Evolutionary conservation across 805 yeast genomes (phyloP), one percentile per base, ranked within the genome.

Genomic region (Starmerella vitae): DNA sequence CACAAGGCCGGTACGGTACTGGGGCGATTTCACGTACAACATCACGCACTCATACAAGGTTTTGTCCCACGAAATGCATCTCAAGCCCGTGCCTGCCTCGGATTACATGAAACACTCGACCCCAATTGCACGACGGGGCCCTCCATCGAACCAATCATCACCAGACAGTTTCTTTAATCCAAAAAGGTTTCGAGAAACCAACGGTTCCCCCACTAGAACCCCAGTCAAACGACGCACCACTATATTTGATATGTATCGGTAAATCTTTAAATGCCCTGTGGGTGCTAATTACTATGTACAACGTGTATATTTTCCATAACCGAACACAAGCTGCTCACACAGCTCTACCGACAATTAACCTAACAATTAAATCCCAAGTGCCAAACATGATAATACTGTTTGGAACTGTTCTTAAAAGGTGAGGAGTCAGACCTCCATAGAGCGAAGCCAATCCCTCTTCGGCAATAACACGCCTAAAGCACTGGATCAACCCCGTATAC

Each of bases 321-420:
- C 10, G 26, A 22, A 22, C 7, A 22, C 26, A 22, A 22, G n/a
- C n/a, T 24, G 12, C 13, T 31, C 20, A 31, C 7, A 31, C 24
- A 5, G 34, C 18, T 13, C 20, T 10, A 4, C 39, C 35, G 5
- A 44, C 30, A 2, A 44, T 37, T 8, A 40, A 28, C 12, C 68
- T 70, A 34, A 78, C 74, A 39, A 80, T 74, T 25, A 91, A 58
- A 57, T 91, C 99, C 97, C 97, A 91, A 3, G 97, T 86, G 33
- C 99, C 98, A 65, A 91, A 91, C 98, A 91, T 91, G 51, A 91
- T 88, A 57, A 91, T 85, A 54, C 94, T 81, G 61, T 91, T 91
- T 3, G 99, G 99, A 37, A 91, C 98, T 0, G 98, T 91, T 61
- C 98, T 74, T 64, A 91, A 71, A 53, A 91, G 65, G 62, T 91